A percentile compares a stretch with the other conserved stretches of the same genome.
phyloP scores from a whole-genome alignment of 805 yeast species.

The Naumovozyma dairenensis region DNA sequence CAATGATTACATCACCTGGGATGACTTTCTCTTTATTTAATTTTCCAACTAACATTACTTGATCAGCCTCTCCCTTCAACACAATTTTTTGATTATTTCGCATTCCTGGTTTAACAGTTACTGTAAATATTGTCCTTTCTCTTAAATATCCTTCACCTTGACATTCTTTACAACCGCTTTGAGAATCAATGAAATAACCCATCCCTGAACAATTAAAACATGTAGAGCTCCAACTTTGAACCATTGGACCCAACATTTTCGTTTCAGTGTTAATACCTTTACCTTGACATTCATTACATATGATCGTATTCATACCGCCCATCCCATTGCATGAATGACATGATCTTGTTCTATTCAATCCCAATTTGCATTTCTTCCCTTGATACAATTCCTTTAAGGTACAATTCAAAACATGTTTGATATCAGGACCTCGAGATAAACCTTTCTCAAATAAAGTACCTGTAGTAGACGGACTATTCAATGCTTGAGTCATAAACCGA shows the following conservation, averaged over 20 bases:
- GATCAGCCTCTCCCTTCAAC: conserved; percentile 55
- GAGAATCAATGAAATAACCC: conserved; percentile 29
- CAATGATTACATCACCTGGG: conserved; percentile 62
- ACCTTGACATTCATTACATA: conserved; percentile 35
- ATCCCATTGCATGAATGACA: conserved; percentile 44
- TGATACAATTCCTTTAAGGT: conserved; percentile 45
- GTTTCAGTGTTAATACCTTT: conserved; percentile 34
- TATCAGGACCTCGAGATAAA: conserved; percentile 38
- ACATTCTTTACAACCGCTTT: conserved; percentile 35
- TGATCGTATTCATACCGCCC: conserved; percentile 34
- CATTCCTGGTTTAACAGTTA: conserved; percentile 49
- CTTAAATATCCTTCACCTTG: conserved; percentile 37
- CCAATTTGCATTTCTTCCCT: conserved; percentile 49
- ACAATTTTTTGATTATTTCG: conserved; percentile 42
- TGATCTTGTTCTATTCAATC: conserved; percentile 39
- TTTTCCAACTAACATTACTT: conserved; percentile 34
- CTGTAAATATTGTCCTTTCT: conserved; percentile 41
- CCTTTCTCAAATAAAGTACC: background rate
- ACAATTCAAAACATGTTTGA: conserved; percentile 45
- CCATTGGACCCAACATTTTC: conserved; percentile 36
- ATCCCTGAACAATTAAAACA: conserved; percentile 38
- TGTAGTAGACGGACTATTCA: background rate
- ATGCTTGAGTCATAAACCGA: background rate
- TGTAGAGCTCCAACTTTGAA: conserved; percentile 35
- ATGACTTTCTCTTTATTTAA: conserved; percentile 27